A percentile compares a stretch with the other conserved stretches of the same genome.
Evolutionary conservation across 2,329 filamentous ascomycete genomes (phyloP).

Genomic region (Lanzia echinophila): DNA sequence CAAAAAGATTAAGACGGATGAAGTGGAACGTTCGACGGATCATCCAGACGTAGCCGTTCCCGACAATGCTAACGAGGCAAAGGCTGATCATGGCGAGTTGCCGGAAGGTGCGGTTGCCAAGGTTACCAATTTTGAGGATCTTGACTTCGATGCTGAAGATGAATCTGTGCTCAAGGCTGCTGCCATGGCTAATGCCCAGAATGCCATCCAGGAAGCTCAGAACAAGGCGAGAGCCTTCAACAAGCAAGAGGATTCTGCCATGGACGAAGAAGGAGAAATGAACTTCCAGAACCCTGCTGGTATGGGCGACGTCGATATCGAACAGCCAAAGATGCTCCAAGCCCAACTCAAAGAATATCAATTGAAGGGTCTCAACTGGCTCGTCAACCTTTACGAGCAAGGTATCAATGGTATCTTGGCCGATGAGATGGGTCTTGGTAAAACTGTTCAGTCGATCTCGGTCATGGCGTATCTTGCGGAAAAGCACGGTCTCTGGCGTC

Average conservation of each 20-base stretch:
- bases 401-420: slow-evolving; percentile 99
- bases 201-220: slow-evolving; percentile 89
- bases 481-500: slow-evolving; percentile 96
- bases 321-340: slow-evolving; percentile 88
- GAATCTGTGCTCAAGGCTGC: slow-evolving; percentile 74
- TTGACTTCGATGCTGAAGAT: slow-evolving; percentile 94
- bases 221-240: slow-evolving; percentile 92
- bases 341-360: slow-evolving; percentile 98
- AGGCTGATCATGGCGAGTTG: slow-evolving; percentile 36
- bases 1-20: slow-evolving; percentile 97
- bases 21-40: slow-evolving; percentile 85
- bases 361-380: slow-evolving; percentile 97
- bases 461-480: slow-evolving; percentile 99
- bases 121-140: slow-evolving; percentile 88
- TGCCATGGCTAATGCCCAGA: slow-evolving; percentile 92
- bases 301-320: slow-evolving; percentile 86
- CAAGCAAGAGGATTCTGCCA: slow-evolving; percentile 58
- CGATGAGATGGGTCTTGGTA: slow-evolving; percentile 99
- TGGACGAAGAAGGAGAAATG: slow-evolving; percentile 93
- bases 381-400: slow-evolving; percentile 97
- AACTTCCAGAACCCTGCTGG: slow-evolving; percentile 99
- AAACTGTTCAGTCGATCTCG: slow-evolving; percentile 97
- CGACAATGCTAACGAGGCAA: slow-evolving; percentile 34
- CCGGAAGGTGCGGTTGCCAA: slow-evolving; percentile 53
- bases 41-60: slow-evolving; percentile 62